Percentiles rank a stretch among this genome's conserved stretches.
Evolutionary conservation across 129 eudicot genomes (phyloP).

Genomic region (Centella asiatica): DNA sequence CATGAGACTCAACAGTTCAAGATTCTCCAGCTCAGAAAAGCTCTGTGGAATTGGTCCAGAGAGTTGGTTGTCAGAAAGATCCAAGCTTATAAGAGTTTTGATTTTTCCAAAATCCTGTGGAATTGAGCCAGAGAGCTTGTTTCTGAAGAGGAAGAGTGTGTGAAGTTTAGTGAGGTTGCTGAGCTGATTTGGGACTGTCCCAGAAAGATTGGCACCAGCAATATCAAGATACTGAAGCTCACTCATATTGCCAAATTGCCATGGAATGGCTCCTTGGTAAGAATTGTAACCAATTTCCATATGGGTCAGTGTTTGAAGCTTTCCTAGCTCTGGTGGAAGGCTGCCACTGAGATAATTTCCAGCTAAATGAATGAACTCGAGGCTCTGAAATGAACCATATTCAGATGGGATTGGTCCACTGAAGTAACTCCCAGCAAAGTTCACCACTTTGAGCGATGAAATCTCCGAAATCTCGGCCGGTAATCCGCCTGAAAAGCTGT

Average conservation of each 20-base stretch:
- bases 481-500: conserved; percentile 80
- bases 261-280: conserved; percentile 66
- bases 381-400: conserved; percentile 53
- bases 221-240: conserved; percentile 82
- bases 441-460: conserved; percentile 43
- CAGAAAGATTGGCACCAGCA: conserved; percentile 83
- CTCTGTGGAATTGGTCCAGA: conserved; percentile 73
- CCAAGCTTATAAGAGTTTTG: conserved; percentile 54
- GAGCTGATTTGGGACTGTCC: conserved; percentile 53
- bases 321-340: conserved; percentile 65
- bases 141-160: conserved; percentile 75
- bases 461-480: conserved; percentile 57
- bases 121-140: conserved; percentile 49
- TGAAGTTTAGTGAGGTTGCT: conserved; percentile 62
- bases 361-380: conserved; percentile 79
- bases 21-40: conserved; percentile 54
- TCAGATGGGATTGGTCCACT: conserved; percentile 70
- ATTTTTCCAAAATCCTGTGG: conserved; percentile 52
- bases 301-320: conserved; percentile 53
- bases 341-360: conserved; percentile 68
- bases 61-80: conserved; percentile 88
- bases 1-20: conserved; percentile 75
- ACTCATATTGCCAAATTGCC: conserved; percentile 86
- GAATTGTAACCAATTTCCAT: conserved; percentile 92
- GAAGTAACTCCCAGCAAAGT: conserved; percentile 96